A percentile compares a stretch with the other conserved stretches of the same genome.
Conservation (phyloP, 371 early-diverging fungal species). For the Rhizomucor miehei region DNA sequence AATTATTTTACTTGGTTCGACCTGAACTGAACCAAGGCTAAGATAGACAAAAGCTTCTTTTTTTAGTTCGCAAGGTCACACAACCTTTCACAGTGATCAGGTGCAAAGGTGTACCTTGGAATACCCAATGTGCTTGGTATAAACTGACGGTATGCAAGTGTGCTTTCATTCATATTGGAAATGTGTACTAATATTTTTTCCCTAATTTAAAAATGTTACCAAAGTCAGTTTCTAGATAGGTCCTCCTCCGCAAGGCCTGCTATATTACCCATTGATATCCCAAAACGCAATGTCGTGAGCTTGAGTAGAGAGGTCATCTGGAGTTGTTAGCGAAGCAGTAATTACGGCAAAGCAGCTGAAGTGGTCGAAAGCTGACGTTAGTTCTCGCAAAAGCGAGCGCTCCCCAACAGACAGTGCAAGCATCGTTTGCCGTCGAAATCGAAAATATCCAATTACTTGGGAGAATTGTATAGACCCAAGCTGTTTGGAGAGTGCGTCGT, state of each 20-base stretch:
- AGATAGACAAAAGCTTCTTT: too few relatives aligned
- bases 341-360: constrained; percentile 16
- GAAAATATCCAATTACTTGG: constrained; percentile 19
- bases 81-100: too few relatives aligned
- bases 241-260: too few relatives aligned
- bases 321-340: constrained; percentile 6
- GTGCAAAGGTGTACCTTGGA: too few relatives aligned
- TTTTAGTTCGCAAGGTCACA: too few relatives aligned
- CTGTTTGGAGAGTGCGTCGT: too few relatives aligned
- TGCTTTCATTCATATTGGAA: constrained; percentile 18
- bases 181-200: constrained; percentile 10
- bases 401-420: constrained; percentile 14
- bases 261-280: constrained; percentile 5
- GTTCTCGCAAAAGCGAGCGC: constrained; percentile 1
- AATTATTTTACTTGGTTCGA: too few relatives aligned
- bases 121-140: constrained; percentile 12
- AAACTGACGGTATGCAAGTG: constrained; percentile 17
- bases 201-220: too few relatives aligned
- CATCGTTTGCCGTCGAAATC: constrained; percentile 15
- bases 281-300: constrained; percentile 13
- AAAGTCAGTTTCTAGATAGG: too few relatives aligned
- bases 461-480: too few relatives aligned
- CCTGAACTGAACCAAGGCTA: too few relatives aligned
- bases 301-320: constrained; percentile 14
- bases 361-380: not conserved